phyloP scores from a whole-genome alignment of 192 early-diverging fungal genomes.

The Glomus cerebriforme region DNA sequence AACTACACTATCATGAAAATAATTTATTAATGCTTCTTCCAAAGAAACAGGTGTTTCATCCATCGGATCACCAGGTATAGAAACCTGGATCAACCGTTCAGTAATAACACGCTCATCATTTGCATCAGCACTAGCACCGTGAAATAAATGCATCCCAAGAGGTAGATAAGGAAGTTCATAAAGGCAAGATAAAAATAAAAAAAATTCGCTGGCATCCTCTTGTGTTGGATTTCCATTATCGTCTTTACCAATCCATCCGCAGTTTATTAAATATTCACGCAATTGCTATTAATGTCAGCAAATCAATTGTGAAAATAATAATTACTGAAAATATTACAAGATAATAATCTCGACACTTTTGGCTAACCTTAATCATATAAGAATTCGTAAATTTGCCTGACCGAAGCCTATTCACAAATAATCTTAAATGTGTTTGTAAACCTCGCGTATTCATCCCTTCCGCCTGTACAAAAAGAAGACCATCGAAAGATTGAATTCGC shows the following conservation, averaged over 20 bases:
- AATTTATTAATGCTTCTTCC: slow-evolving; percentile 54
- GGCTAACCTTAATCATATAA: slow-evolving; percentile 48
- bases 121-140: slow-evolving; percentile 64
- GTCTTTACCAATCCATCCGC: slow-evolving; percentile 32
- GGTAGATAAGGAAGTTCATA: slow-evolving; percentile 70
- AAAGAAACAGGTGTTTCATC: slow-evolving; percentile 41
- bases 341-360: background rate
- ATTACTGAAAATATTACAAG: background rate
- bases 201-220: slow-evolving; percentile 72
- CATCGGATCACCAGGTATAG: slow-evolving; percentile 40
- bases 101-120: slow-evolving; percentile 70
- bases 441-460: slow-evolving; percentile 44
- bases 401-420: slow-evolving; percentile 64
- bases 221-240: slow-evolving; percentile 41
- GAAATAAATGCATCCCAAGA: slow-evolving; percentile 63
- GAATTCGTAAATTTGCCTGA: slow-evolving; percentile 58
- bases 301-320: slow-evolving; percentile 3
- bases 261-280: slow-evolving; percentile 5
- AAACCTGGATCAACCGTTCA: slow-evolving; percentile 60
- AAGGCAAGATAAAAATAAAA: slow-evolving; percentile 64
- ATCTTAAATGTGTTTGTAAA: slow-evolving; percentile 52
- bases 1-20: slow-evolving; percentile 68
- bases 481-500: slow-evolving; percentile 58
- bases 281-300: slow-evolving; percentile 21
- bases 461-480: slow-evolving; percentile 52